Conservation (phyloP, 139 green algal genomes). For the Coccomyxa sp. region DNA sequence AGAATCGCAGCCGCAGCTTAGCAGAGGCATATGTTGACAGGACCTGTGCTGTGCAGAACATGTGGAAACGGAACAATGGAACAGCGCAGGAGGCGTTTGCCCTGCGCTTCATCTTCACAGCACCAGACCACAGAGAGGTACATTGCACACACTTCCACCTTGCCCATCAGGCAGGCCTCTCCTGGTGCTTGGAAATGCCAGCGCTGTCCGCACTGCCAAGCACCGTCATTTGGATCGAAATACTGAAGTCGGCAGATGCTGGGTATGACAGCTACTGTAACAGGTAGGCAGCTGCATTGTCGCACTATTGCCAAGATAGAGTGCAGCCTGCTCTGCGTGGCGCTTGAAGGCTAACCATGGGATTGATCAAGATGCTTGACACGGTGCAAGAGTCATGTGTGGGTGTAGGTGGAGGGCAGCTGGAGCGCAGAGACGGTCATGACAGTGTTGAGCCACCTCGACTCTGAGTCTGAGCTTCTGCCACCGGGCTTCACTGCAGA, state of each 20-base stretch:
- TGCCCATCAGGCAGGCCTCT: neutral
- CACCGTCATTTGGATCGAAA: neutral
- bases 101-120: constrained; percentile 21
- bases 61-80: neutral
- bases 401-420: constrained; percentile 9
- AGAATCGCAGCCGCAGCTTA: neutral
- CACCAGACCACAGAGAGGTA: constrained; percentile 2
- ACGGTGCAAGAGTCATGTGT: neutral
- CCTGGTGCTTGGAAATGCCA: neutral
- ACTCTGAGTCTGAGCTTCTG: neutral
- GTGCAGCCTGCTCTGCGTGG: neutral
- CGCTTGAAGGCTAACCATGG: too few species aligned
- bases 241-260: too few species aligned
- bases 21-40: neutral
- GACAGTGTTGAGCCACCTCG: constrained; percentile 7
- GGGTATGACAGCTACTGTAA: neutral
- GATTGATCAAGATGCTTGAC: too few species aligned
- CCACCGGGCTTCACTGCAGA: too few species aligned
- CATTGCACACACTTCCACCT: neutral
- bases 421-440: constrained; percentile 12
- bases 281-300: neutral
- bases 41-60: neutral
- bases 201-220: neutral
- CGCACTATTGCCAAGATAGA: neutral
- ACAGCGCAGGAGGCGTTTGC: constrained; percentile 5